Conservation (phyloP, 2,329 filamentous ascomycete species). For the Pyricularia sp. region DNA sequence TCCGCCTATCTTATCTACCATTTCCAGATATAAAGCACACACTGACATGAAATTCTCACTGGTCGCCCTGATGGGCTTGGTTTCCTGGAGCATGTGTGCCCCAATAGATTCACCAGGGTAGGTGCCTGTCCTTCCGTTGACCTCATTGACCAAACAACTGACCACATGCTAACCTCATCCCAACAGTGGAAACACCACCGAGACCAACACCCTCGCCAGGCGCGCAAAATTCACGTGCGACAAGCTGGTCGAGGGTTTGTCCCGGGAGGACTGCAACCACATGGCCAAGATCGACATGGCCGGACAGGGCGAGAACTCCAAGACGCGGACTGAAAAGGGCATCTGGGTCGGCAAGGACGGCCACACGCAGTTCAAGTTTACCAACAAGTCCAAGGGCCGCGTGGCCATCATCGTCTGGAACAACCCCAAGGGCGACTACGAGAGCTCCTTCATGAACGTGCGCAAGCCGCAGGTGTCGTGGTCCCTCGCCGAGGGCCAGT, state of each 20-base stretch:
- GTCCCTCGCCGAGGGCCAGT: conserved; percentile 24
- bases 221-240: conserved; percentile 10
- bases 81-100: no score
- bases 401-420: conserved; percentile 20
- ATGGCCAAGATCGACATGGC: conserved; percentile 18
- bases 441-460: conserved; percentile 19
- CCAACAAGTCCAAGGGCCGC: conserved; percentile 12
- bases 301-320: conserved; percentile 15
- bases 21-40: no score
- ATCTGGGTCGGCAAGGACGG: conserved; percentile 22
- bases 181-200: not conserved
- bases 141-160: no score
- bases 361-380: conserved; percentile 18
- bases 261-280: conserved; percentile 16
- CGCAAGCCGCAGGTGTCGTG: conserved; percentile 23
- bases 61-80: no score
- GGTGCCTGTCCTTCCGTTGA: no score
- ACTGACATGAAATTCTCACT: no score
- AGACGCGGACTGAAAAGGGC: conserved; percentile 11
- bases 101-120: no score
- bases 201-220: not conserved
- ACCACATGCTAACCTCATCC: not conserved
- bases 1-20: no score
- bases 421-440: conserved; percentile 11
- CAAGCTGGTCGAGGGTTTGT: conserved; percentile 13